Percentiles rank a stretch among this genome's conserved stretches.
These are phyloP conservation scores for Cutaneotrichosporon cutaneum DNA, from an alignment of 1,284 basidiomycete genomes.

Conservation along the genomic window DNA sequence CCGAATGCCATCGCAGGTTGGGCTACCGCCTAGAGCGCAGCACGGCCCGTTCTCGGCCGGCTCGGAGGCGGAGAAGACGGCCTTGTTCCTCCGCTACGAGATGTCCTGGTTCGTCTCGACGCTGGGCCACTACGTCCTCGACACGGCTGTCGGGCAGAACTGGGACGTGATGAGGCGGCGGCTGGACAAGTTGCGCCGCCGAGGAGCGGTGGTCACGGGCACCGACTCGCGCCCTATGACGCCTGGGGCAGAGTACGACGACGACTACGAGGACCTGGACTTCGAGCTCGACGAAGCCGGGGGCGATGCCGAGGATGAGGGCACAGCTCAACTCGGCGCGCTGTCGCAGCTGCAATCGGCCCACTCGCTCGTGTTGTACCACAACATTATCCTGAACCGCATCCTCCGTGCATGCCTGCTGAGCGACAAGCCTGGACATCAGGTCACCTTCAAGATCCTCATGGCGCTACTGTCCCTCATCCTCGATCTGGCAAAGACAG, in stretches of 20 bases:
- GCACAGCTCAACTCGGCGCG: conserved; percentile 16
- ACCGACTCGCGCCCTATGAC: conserved; percentile 29
- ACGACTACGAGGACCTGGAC: conserved; percentile 24
- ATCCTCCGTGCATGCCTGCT: conserved; percentile 76
- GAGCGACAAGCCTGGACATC: conserved; percentile 62
- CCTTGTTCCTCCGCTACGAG: conserved; percentile 69
- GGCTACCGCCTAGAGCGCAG: conserved; percentile 12
- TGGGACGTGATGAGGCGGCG: conserved; percentile 66
- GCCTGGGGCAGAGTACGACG: conserved; percentile 25
- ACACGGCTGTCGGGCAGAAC: conserved; percentile 71
- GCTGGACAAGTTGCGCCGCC: conserved; percentile 37
- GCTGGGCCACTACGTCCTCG: conserved; percentile 68
- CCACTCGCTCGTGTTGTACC: conserved; percentile 68
- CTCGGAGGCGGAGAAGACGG: conserved; percentile 57
- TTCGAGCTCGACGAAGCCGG: conserved; percentile 24
- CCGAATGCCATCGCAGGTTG: conserved; percentile 13
- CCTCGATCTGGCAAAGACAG: conserved; percentile 67
- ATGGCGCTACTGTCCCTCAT: conserved; percentile 66
- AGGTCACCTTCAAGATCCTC: conserved; percentile 63
- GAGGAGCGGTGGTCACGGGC: conserved; percentile 14
- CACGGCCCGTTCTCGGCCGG: conserved; percentile 59
- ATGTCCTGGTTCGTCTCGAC: conserved; percentile 66
- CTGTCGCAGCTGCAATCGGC: conserved; percentile 58
- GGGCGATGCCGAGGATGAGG: conserved; percentile 35
- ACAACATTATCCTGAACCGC: conserved; percentile 69